Percentiles rank a stretch among this genome's conserved stretches.
Conservation (phyloP, 139 green algal genomes). For the Ettlia oleoabundans region DNA sequence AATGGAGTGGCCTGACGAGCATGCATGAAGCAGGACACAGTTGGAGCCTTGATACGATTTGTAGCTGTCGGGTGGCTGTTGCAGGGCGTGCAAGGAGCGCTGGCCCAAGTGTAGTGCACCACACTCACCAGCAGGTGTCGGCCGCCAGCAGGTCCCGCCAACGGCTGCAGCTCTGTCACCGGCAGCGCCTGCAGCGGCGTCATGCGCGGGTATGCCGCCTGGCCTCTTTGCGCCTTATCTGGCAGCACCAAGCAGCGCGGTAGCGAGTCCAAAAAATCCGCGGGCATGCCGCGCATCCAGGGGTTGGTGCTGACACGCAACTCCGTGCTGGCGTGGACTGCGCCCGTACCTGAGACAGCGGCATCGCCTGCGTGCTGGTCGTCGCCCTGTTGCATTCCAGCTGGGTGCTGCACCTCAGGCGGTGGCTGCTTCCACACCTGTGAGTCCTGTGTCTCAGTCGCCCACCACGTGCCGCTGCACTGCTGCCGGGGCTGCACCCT, state of each 20-base stretch:
- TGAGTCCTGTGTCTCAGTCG: no score
- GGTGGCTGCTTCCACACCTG: no score
- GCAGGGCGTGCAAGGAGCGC: no score
- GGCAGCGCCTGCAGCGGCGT: neutral
- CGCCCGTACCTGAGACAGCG: no score
- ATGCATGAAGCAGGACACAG: neutral
- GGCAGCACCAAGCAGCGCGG: constrained; percentile 10
- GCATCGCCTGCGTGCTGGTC: neutral
- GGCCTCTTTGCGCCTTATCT: neutral
- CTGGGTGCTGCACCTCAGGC: no score
- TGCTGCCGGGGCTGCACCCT: neutral
- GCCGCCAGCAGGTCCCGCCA: neutral
- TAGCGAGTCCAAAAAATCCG: constrained; percentile 2
- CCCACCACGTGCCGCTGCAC: no score
- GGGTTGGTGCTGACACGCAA: neutral
- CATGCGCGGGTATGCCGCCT: constrained; percentile 3
- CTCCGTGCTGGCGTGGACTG: neutral
- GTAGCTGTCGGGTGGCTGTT: no score
- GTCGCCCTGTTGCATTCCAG: no score
- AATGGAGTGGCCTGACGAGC: neutral
- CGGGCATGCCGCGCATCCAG: constrained; percentile 21
- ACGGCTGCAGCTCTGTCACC: constrained; percentile 4
- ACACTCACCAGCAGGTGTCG: constrained; percentile 21
- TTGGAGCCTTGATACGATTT: neutral
- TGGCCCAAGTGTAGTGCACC: neutral